Base-by-base conservation (phyloP, 2,329 filamentous ascomycete genomes). In the Coniochaeta hoffmannii region DNA sequence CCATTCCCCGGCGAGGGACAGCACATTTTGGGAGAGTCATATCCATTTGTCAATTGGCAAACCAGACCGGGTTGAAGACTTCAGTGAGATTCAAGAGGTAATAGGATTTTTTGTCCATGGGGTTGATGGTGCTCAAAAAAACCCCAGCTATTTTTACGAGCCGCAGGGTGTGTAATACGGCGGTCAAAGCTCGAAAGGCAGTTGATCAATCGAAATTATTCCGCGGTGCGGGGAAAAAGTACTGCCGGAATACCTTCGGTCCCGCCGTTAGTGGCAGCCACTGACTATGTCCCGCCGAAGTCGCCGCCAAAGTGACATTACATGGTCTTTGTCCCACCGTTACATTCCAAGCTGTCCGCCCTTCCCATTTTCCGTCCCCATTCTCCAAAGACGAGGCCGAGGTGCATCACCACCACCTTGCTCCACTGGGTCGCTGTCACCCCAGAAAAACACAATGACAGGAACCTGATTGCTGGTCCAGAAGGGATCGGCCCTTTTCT, bases 401-500 rank as follows among this genome's bases (percentile, higher is more conserved):
- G n/a, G 22, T 46, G n/a, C 53, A 32, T 44, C 22, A 32, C 50
- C 19, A 53, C 34, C 12, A n/a, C n/a, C 22, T 26, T 24, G 17
- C 38, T 44, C 38, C 38, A 44, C 38, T 44, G 38, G 34, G 31
- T 24, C 31, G 52, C 28, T 30, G 44, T 36, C 38, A 22, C 30
- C 44, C 53, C 36, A 19, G 46, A 30, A 38, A 46, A 30, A n/a
- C 19, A 51, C 22, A 31, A 53, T 10, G n/a, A 53, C 30, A 53
- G 22, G 19, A 46, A 28, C 41, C 14, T 26, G 26, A 34, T 26
- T 50, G 49, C 28, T 34, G 14, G 9, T 32, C 22, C 49, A 19
- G 31, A 55, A 44, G 32, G 30, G 54, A 55, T 55, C 54, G 54
- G 54, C 54, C 54, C 54, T 35, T 55, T 55, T 55, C 54, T 55